Conservation (phyloP, 1,284 basidiomycete species). For the Mycosarcoma maydis region DNA sequence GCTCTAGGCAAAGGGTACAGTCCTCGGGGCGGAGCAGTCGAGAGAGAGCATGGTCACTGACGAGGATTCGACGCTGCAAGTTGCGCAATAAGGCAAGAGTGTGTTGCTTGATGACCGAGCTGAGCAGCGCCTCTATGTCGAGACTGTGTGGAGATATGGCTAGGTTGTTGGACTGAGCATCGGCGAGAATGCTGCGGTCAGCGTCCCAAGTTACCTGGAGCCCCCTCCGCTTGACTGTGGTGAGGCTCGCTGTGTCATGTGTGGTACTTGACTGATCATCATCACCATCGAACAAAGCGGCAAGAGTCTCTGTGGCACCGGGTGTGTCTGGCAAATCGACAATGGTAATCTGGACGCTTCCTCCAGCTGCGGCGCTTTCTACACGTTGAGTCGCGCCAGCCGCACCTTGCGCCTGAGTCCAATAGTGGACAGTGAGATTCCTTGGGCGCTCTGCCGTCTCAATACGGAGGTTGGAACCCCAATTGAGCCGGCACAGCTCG, state of each 20-base stretch:
- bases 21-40: conserved; percentile 34
- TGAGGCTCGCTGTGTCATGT: background rate
- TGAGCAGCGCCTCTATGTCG: conserved; percentile 35
- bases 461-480: conserved; percentile 51
- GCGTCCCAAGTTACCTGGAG: conserved; percentile 34
- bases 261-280: background rate
- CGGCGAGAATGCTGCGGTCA: conserved; percentile 22
- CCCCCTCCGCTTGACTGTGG: conserved; percentile 25
- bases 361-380: conserved; percentile 32
- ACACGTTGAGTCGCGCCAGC: conserved; percentile 4
- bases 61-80: conserved; percentile 38
- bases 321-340: conserved; percentile 27
- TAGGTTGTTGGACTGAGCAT: conserved; percentile 15
- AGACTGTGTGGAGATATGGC: conserved; percentile 23
- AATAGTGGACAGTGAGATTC: conserved; percentile 49
- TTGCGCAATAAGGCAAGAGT: conserved; percentile 31
- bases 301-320: conserved; percentile 26
- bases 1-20: conserved; percentile 29
- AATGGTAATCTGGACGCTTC: conserved; percentile 32
- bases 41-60: conserved; percentile 39
- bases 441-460: conserved; percentile 29
- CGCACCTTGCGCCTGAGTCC: conserved; percentile 42
- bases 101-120: conserved; percentile 27
- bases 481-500: conserved; percentile 51
- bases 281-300: conserved; percentile 21